Evolutionary conservation across 352 stramenopile genomes (phyloP).

Genomic region (Peronosclerospora sorghi): DNA sequence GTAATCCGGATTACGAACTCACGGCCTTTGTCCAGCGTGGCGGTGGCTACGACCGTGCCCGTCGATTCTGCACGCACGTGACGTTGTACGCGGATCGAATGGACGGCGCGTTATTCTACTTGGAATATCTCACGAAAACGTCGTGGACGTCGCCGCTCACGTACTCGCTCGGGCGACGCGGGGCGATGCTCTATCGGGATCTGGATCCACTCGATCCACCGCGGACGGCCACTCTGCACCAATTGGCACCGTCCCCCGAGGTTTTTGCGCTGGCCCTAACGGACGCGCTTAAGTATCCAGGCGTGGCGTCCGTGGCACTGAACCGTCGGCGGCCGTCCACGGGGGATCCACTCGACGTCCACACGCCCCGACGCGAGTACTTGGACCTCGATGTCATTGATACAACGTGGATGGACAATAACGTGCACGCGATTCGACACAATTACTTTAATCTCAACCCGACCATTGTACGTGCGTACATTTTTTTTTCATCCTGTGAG

Average conservation of each 20-base stretch:
- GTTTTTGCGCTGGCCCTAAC: too few relatives aligned
- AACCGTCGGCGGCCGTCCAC: too few relatives aligned
- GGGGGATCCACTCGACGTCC: too few relatives aligned
- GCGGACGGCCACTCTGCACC: too few relatives aligned
- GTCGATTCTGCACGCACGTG: slow-evolving; percentile 48
- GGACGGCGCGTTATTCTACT: slow-evolving; percentile 65
- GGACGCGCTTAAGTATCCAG: too few relatives aligned
- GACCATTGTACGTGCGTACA: slow-evolving; percentile 38
- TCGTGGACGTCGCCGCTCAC: slow-evolving; percentile 31
- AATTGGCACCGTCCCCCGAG: too few relatives aligned
- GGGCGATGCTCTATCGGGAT: slow-evolving; percentile 42
- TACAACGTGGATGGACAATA: slow-evolving; percentile 81
- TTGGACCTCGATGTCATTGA: slow-evolving; percentile 84
- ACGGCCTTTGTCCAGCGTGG: slow-evolving; percentile 48
- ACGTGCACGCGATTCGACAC: slow-evolving; percentile 74
- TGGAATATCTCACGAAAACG: slow-evolving; percentile 43
- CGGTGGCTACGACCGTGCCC: slow-evolving; percentile 41
- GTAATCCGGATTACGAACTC: slow-evolving; percentile 70
- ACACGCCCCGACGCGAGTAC: slow-evolving; percentile 8
- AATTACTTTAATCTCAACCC: slow-evolving; percentile 84
- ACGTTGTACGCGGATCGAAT: slow-evolving; percentile 65
- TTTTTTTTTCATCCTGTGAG: too few relatives aligned
- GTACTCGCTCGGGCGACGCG: slow-evolving; percentile 42
- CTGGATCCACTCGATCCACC: too few relatives aligned
- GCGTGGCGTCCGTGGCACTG: too few relatives aligned